Evolutionary conservation across 2,329 filamentous ascomycete species (phyloP), one percentile per base, ranked within the genome.

Genomic region (Hymenoscyphus linearis): DNA sequence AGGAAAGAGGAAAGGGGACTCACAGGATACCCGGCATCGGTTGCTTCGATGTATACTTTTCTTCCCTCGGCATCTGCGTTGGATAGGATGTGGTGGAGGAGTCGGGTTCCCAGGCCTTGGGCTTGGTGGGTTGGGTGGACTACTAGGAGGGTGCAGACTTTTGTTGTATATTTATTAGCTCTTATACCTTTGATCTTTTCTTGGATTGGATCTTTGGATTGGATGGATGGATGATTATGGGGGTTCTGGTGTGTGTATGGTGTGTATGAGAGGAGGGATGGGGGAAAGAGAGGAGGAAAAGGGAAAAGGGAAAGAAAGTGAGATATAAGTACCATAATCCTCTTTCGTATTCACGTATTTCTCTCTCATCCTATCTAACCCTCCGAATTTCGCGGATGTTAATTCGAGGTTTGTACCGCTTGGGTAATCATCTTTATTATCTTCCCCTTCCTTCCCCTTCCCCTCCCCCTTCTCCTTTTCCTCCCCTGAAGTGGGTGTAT

Each of bases 261-360:
- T n/a, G n/a, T n/a, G n/a, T n/a, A n/a, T n/a, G 7, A 14, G 16
- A 50, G 44, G 44, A n/a, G 25, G 44, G n/a, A 5, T 27, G 7
- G 26, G 26, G 26, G 5, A 4, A 6, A 5, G 13, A 27, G n/a
- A 22, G 22, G n/a, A 37, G 3, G 53, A 3, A 7, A 5, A 5
- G 14, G 1, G 25, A 40, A 54, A 40, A 10, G 7, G 18, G 4
- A 40, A 34, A 25, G 34, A 69, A n/a, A n/a, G n/a, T n/a, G n/a
- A n/a, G n/a, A n/a, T n/a, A n/a, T n/a, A n/a, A n/a, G n/a, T 60
- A 76, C 74, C 69, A 64, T 76, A 71, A 71, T 73, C 76, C 4
- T 72, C 60, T 6, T 69, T 64, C 4, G 69, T 67, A 22, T 71
- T 55, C 18, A 67, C 66, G 61, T 71, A 74, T 61, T 73, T 73